phyloP scores from a whole-genome alignment of 1,139 yeast genomes.

The Arxiozyma bovina region DNA sequence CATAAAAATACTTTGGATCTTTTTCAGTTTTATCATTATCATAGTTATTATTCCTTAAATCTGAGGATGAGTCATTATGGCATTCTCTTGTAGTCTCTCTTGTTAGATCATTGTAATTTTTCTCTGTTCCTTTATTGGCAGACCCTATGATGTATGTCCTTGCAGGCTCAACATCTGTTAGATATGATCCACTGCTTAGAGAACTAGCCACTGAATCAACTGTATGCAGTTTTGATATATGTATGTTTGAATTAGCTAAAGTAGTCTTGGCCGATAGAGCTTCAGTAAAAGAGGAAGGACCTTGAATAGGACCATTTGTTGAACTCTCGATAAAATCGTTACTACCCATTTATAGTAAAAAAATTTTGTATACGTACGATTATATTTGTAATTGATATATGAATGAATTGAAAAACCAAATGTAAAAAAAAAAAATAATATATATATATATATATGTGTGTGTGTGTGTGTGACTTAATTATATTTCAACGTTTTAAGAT shows the following conservation, averaged over 20 bases:
- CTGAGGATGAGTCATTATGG: constrained; percentile 2
- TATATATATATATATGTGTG: no score
- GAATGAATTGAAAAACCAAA: no score
- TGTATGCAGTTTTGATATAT: constrained; percentile 2
- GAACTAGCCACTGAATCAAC: constrained; percentile 4
- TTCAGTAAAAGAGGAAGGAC: background rate
- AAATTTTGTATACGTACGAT: background rate
- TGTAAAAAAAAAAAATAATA: no score
- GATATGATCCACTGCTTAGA: background rate
- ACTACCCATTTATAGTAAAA: background rate
- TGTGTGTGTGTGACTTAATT: no score
- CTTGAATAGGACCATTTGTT: background rate
- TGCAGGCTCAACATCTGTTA: background rate
- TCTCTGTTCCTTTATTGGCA: background rate
- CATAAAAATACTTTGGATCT: background rate
- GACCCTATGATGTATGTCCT: background rate
- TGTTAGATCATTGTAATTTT: background rate
- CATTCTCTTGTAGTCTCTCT: constrained; percentile 7
- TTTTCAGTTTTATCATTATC: background rate
- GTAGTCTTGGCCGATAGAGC: constrained; percentile 1
- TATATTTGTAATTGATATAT: no score
- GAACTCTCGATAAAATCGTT: background rate
- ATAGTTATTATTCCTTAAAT: background rate
- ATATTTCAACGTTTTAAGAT: no score
- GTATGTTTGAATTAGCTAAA: background rate